Base-by-base conservation (phyloP, 2,329 filamentous ascomycete species). In the Fusarium armeniacum region DNA sequence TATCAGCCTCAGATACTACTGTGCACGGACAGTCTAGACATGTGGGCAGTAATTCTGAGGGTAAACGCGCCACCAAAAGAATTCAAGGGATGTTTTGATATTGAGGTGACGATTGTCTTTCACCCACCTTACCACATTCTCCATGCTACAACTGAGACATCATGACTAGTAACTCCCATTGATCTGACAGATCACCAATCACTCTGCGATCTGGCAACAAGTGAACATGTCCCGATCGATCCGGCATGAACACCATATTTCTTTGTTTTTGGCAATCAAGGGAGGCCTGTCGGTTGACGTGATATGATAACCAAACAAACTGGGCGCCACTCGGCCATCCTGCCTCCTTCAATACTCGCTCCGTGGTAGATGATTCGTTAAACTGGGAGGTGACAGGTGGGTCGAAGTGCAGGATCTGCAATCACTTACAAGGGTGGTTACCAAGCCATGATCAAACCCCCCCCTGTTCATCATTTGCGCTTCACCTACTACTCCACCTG, bases 391-490 rank as follows among this genome's bases (percentile, higher is more conserved):
- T 40, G 49, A 51, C 49, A 51, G 49, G 49, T 51, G 49, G 49
- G 35, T 36, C 49, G 8, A 22, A 51, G 24, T 41, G 33, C 35
- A 51, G 33, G 49, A 51, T 51, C 49, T 51, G 35, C 49, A 51
- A 51, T 51, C 18, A 51, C 49, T 40, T 28, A 51, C 49, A 51
- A 51, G 49, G 49, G n/a, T 51, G 3, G 8, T 28, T 13, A 30
- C 1, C 26, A 40, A 36, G 18, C 35, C 49, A 51, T 51, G 33
- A 30, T 22, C 18, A 28, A 12, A 28, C 11, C 33, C 33, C 49
- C 47, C 47, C 49, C 49, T 51, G 49, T 51, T 30, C 13, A 51
- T 7, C 49, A 51, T 26, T 38, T 13, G 9, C 24, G 36, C 24
- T 35, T 51, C 49, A 28, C 33, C 24, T 28, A 2, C 24, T 51